phyloP scores from a whole-genome alignment of 306 rosid species.

The Adenanthera pavonina region DNA sequence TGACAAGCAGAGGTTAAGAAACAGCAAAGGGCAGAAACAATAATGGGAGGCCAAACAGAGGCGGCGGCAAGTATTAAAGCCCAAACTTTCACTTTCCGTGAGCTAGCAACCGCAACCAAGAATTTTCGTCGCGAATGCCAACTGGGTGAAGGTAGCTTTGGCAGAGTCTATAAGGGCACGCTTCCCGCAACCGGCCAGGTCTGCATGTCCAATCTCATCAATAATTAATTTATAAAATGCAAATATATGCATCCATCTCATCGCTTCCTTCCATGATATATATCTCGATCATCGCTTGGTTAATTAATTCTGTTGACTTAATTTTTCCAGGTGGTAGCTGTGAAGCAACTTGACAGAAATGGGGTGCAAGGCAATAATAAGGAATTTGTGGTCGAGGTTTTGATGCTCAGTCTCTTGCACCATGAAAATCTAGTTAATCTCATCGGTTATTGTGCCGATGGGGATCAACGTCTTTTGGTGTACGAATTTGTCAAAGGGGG shows the following conservation, averaged over 20 bases:
- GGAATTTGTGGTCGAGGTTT: conserved; percentile 79
- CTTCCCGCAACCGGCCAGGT: conserved; percentile 75
- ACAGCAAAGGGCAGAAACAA: conserved; percentile 32
- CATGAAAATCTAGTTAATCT: conserved; percentile 82
- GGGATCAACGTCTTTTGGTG: conserved; percentile 93
- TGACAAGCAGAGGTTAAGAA: conserved; percentile 48
- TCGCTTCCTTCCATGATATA: too few species aligned
- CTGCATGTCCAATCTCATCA: too few species aligned
- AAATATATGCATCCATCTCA: too few species aligned
- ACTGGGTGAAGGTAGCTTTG: conserved; percentile 92
- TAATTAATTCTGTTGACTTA: neutral
- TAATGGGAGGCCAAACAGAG: too few species aligned
- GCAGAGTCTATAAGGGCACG: conserved; percentile 89
- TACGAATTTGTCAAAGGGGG: conserved; percentile 74
- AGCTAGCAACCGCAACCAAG: conserved; percentile 86
- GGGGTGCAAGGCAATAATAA: conserved; percentile 69
- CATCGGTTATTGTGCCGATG: conserved; percentile 90
- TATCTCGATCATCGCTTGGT: too few species aligned
- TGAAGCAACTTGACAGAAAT: conserved; percentile 92
- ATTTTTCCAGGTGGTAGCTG: conserved; percentile 75
- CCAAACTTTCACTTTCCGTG: conserved; percentile 77
- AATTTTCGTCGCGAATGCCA: conserved; percentile 85
- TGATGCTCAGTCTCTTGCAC: conserved; percentile 61
- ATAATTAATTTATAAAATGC: too few species aligned
- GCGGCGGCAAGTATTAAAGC: conserved; percentile 55